Evolutionary conservation across 139 green algal genomes (phyloP).

Genomic region (Diplosphaera chodatii): DNA sequence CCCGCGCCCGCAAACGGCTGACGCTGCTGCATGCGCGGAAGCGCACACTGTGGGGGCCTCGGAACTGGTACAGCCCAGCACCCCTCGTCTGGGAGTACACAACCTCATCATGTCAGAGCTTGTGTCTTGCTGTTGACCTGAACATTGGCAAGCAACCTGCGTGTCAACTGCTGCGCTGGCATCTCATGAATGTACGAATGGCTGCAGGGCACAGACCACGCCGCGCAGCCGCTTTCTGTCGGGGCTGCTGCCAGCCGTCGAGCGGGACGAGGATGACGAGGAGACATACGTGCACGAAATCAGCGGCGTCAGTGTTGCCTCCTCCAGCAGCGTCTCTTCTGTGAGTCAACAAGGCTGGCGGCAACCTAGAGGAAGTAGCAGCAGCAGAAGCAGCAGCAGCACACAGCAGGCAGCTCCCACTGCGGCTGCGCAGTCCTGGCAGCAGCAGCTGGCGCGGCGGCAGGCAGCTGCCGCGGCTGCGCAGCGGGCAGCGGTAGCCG

Average conservation of each 20-base stretch:
- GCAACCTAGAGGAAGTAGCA: not conserved
- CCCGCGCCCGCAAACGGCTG: conserved; percentile 26
- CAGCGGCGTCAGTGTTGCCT: too few relatives aligned
- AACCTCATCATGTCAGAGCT: too few relatives aligned
- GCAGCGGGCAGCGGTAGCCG: not conserved
- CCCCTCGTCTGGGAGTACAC: too few relatives aligned
- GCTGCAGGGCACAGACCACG: not conserved
- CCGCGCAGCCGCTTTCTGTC: not conserved
- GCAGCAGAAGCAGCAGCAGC: not conserved
- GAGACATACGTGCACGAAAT: not conserved
- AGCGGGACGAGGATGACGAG: not conserved
- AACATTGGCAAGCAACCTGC: too few relatives aligned
- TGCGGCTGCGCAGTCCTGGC: not conserved
- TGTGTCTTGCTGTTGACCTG: too few relatives aligned
- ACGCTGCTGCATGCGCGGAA: conserved; percentile 1
- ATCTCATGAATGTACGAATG: too few relatives aligned
- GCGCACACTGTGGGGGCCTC: not conserved
- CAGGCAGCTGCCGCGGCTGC: not conserved
- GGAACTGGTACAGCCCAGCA: not conserved
- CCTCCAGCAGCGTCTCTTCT: too few relatives aligned
- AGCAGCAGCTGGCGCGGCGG: not conserved
- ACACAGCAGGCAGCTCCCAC: too few relatives aligned
- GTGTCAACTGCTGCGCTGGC: too few relatives aligned
- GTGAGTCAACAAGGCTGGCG: too few relatives aligned
- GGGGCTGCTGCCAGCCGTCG: not conserved